Evolutionary conservation across 805 yeast species (phyloP).

Genomic region (Sporopachydermia lactativora): DNA sequence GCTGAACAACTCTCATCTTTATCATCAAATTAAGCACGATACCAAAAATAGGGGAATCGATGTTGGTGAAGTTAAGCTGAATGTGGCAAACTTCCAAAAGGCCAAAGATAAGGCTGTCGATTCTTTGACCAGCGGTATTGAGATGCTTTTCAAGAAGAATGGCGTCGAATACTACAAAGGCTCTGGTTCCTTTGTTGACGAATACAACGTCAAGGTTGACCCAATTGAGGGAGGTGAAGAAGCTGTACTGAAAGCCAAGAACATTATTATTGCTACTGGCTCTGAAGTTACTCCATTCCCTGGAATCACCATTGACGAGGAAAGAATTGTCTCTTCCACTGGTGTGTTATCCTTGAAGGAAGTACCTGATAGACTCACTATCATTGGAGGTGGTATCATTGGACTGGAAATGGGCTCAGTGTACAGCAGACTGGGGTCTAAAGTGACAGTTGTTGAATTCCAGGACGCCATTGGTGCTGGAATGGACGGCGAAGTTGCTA

Average conservation of each 20-base stretch:
- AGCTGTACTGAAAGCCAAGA: constrained; percentile 60
- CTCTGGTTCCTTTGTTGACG: constrained; percentile 74
- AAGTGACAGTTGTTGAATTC: constrained; percentile 91
- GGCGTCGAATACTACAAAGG: constrained; percentile 93
- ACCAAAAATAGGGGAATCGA: constrained; percentile 83
- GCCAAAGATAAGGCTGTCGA: constrained; percentile 86
- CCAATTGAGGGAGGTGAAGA: constrained; percentile 80
- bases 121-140: constrained; percentile 88
- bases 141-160: constrained; percentile 89
- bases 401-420: constrained; percentile 99
- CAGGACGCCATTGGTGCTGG: constrained; percentile 91
- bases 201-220: constrained; percentile 60
- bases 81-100: constrained; percentile 69
- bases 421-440: constrained; percentile 86
- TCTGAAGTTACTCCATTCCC: constrained; percentile 99
- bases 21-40: constrained; percentile 80
- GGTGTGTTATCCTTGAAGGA: constrained; percentile 79
- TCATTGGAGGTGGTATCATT: constrained; percentile 99
- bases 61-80: constrained; percentile 59
- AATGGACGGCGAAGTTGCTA: constrained; percentile 94
- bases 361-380: constrained; percentile 81
- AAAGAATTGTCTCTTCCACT: constrained; percentile 91
- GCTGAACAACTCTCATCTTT: constrained; percentile 86
- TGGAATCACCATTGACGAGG: constrained; percentile 91
- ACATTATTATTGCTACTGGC: constrained; percentile 94